phyloP scores from a whole-genome alignment of 805 yeast species.

The Candida piceae region DNA sequence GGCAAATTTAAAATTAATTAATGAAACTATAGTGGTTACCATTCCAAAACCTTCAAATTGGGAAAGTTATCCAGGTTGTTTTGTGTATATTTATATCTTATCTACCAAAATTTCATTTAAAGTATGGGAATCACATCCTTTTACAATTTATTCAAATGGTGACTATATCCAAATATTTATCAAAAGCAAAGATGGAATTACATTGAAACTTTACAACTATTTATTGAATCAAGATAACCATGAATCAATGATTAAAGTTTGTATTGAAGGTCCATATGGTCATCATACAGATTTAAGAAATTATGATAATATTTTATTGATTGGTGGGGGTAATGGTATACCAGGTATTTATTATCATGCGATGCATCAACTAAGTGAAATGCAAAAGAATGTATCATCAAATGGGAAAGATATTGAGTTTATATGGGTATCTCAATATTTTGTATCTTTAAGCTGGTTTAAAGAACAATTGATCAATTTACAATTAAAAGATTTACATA shows the following conservation, averaged over 20 bases:
- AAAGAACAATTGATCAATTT: conserved; percentile 32
- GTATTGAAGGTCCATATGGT: conserved; percentile 58
- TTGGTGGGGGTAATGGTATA: conserved; percentile 58
- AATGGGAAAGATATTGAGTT: conserved; percentile 31
- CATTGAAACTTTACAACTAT: conserved; percentile 32
- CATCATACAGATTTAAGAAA: conserved; percentile 33
- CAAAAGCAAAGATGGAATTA: conserved; percentile 47
- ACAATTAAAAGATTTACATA: conserved; percentile 10
- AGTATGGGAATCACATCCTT: conserved; percentile 65
- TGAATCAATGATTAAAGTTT: conserved; percentile 17
- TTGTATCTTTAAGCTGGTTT: conserved; percentile 40
- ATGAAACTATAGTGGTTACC: conserved; percentile 18
- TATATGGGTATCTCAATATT: conserved; percentile 41
- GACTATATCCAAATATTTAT: conserved; percentile 35
- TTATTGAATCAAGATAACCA: conserved; percentile 18
- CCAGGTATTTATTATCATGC: conserved; percentile 50
- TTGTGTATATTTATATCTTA: conserved; percentile 47
- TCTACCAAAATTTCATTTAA: conserved; percentile 27
- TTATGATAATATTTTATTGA: conserved; percentile 38
- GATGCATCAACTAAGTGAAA: conserved; percentile 21
- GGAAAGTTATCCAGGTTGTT: conserved; percentile 52
- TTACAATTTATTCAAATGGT: conserved; percentile 35
- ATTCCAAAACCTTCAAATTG: conserved; percentile 43
- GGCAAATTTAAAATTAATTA: conserved; percentile 14
- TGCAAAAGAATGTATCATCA: conserved; percentile 4